Evolutionary conservation across 1,284 basidiomycete genomes (phyloP), one percentile per base, ranked within the genome.

Genomic region (Mycena sp.): DNA sequence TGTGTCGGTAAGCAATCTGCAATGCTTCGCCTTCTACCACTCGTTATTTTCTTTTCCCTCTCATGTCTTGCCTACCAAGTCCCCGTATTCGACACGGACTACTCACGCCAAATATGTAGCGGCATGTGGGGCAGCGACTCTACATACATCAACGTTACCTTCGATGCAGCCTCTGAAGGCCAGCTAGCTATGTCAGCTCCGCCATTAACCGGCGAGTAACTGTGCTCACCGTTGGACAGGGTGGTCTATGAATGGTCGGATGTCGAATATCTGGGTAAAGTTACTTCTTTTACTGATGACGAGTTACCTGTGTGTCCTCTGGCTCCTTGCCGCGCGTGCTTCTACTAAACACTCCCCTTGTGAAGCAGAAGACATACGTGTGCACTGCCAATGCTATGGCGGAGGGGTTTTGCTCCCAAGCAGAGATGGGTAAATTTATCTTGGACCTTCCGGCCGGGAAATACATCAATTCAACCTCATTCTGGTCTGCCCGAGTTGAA

Each of bases 171-270:
- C n/a, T 95, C 95, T 3, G 81, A 87, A 70, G 97, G 97, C n/a
- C 93, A 96, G 73, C 83, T 98, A 28, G 93, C 97, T 17, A 89
- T 97, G 67, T 58, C 29, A 46, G 52, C 40, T 23, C 16, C 30
- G 1, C 12, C 1, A 37, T 48, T 30, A 30, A 19, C 28, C 3
- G 14, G 57, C 28, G 23, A 25, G 10, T 19, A 6, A 21, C 16
- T 37, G 19, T 43, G 44, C 48, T 61, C 17, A 61, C 38, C 28
- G 28, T 46, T 19, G 17, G 5, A 38, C 28, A 67, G 63, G 64
- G 91, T 98, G 60, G 89, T 99, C 49, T 99, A 99, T 75, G 97
- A 99, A 77, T 99, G 96, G 93, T 75, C 82, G 29, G 97, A 99
- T 73, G 89, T 91, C 51, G 79, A 83, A 57, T 95, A 92, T 73